Conservation (phyloP, 768 basidiomycete species). For the Asterophora lycoperdoides region DNA sequence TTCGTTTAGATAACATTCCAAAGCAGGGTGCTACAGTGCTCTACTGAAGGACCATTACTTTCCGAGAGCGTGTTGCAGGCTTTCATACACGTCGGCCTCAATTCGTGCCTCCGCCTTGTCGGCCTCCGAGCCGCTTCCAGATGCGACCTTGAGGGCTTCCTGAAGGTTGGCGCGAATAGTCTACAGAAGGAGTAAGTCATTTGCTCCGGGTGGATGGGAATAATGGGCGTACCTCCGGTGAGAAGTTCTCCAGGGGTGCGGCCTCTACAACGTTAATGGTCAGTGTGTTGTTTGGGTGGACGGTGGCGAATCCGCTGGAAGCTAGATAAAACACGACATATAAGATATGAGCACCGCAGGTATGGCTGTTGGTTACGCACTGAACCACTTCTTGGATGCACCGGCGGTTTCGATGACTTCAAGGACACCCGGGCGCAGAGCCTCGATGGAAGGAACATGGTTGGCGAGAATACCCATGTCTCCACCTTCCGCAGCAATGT, state of each 20-base stretch:
- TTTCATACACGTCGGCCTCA: slow-evolving; percentile 96
- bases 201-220: background rate
- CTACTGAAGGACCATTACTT: slow-evolving; percentile 12
- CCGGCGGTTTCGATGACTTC: slow-evolving; percentile 86
- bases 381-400: slow-evolving; percentile 93
- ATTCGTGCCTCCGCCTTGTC: slow-evolving; percentile 92
- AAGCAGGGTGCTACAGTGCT: background rate
- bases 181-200: slow-evolving; percentile 36
- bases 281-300: slow-evolving; percentile 94
- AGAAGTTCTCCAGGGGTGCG: slow-evolving; percentile 87
- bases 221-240: slow-evolving; percentile 68
- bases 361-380: slow-evolving; percentile 46
- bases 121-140: slow-evolving; percentile 84
- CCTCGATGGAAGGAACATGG: slow-evolving; percentile 97
- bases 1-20: background rate
- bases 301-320: slow-evolving; percentile 94
- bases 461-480: slow-evolving; percentile 99
- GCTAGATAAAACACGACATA: slow-evolving; percentile 42
- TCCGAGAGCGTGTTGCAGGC: slow-evolving; percentile 80
- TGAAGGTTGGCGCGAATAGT: slow-evolving; percentile 85
- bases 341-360: background rate
- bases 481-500: slow-evolving; percentile 88
- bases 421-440: slow-evolving; percentile 89
- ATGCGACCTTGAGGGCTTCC: slow-evolving; percentile 79
- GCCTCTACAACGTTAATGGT: slow-evolving; percentile 98